Evolutionary conservation across 495 filamentous ascomycete species (phyloP).

Genomic region (Aspergillus coremiiformis): DNA sequence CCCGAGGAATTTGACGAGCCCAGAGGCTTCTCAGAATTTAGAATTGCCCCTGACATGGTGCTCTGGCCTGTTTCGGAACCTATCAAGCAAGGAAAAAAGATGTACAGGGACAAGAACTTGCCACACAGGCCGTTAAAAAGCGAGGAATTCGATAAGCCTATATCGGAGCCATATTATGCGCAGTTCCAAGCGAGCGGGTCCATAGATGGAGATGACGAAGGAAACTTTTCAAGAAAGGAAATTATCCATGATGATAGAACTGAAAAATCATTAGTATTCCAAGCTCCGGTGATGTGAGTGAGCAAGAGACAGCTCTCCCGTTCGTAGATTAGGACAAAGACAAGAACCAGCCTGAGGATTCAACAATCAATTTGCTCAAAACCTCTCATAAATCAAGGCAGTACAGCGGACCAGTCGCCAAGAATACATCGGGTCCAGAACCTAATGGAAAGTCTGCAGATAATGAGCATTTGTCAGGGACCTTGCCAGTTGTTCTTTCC

Average conservation of each 20-base stretch:
- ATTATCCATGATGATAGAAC: not conserved
- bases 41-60: not conserved
- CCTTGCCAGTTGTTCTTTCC: slow-evolving; percentile 2
- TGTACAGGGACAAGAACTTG: not conserved
- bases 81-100: not conserved
- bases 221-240: not conserved
- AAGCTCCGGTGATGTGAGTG: not conserved
- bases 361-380: slow-evolving; percentile 32
- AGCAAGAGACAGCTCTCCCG: not conserved
- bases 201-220: not conserved
- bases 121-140: not conserved
- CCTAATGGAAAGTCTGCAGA: not conserved
- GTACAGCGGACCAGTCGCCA: slow-evolving; percentile 5
- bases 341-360: slow-evolving; percentile 4
- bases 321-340: slow-evolving; percentile 4
- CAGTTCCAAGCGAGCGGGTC: slow-evolving; percentile 1
- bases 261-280: not conserved
- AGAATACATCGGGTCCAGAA: not conserved
- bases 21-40: not conserved
- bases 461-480: slow-evolving; percentile 9
- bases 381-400: slow-evolving; percentile 32
- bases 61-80: not conserved
- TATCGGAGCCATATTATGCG: not conserved
- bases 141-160: not conserved
- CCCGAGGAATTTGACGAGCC: not conserved